These are phyloP conservation scores for Scortechinia acanthostroma DNA, from an alignment of 2,329 filamentous ascomycete genomes.

Conservation along the genomic window DNA sequence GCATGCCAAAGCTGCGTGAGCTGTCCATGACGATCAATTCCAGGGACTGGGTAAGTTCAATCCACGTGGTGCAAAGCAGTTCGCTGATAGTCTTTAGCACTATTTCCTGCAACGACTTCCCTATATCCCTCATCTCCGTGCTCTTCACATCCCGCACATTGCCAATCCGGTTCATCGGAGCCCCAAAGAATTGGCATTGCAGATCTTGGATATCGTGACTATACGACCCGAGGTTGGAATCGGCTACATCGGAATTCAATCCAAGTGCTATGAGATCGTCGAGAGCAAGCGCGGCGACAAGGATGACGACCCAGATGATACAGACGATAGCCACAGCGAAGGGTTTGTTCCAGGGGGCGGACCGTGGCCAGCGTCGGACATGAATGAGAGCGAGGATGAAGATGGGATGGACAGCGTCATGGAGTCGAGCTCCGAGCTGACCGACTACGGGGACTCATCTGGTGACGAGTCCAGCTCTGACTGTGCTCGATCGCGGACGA, in stretches of 20 bases:
- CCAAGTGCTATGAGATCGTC: slow-evolving; percentile 76
- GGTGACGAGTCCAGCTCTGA: slow-evolving; percentile 19
- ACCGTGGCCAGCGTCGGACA: slow-evolving; percentile 28
- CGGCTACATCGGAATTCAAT: slow-evolving; percentile 70
- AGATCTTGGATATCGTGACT: slow-evolving; percentile 72
- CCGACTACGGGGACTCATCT: slow-evolving; percentile 21
- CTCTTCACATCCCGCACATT: slow-evolving; percentile 65
- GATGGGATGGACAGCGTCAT: slow-evolving; percentile 17
- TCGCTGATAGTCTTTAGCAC: slow-evolving; percentile 40
- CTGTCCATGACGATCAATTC: slow-evolving; percentile 68
- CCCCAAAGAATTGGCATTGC: slow-evolving; percentile 66
- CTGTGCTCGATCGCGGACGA: slow-evolving; percentile 22
- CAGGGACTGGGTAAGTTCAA: slow-evolving; percentile 65
- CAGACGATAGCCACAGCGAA: slow-evolving; percentile 34
- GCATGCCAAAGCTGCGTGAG: slow-evolving; percentile 66
- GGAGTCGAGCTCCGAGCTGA: slow-evolving; percentile 23
- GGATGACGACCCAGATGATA: slow-evolving; percentile 33
- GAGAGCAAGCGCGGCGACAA: slow-evolving; percentile 50
- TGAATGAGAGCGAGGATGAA: slow-evolving; percentile 21
- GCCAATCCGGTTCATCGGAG: slow-evolving; percentile 41
- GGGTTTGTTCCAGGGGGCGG: slow-evolving; percentile 33
- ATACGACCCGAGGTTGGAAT: slow-evolving; percentile 70
- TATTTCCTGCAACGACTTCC: slow-evolving; percentile 72
- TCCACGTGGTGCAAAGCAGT: neutral
- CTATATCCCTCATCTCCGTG: slow-evolving; percentile 61